These are phyloP conservation scores for Extremus antarcticus DNA, from an alignment of 495 filamentous ascomycete genomes.

Conservation along the genomic window DNA sequence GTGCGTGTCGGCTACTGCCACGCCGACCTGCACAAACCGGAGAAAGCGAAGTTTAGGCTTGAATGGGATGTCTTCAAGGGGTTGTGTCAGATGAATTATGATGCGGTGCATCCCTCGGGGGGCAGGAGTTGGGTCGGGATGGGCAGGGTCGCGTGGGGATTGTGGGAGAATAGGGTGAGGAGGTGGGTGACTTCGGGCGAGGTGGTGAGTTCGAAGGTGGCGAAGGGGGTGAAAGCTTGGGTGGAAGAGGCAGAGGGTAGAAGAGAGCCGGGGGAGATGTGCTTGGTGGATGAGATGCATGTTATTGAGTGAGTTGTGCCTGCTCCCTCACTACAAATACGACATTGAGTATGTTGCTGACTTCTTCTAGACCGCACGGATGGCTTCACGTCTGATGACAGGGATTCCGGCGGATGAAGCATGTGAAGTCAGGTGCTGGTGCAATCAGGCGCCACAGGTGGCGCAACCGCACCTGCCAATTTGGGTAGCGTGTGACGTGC, in stretches of 20 bases:
- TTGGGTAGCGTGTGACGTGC: too few species aligned
- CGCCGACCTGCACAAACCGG: background rate
- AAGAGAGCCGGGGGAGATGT: conserved; percentile 5
- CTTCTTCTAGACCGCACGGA: too few species aligned
- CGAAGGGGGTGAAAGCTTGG: background rate
- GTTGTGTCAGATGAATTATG: background rate
- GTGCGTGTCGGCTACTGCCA: conserved; percentile 19
- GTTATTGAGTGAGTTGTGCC: conserved; percentile 6
- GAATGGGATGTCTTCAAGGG: conserved; percentile 2
- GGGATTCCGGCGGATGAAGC: too few species aligned
- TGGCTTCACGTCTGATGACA: too few species aligned
- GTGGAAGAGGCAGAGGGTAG: background rate
- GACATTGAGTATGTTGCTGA: too few species aligned
- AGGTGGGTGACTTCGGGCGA: conserved; percentile 2
- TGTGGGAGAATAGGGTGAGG: conserved; percentile 12
- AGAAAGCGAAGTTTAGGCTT: background rate
- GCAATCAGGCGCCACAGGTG: too few species aligned
- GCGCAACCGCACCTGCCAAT: too few species aligned
- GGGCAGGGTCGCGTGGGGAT: background rate
- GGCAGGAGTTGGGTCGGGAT: background rate
- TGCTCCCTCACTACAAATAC: too few species aligned
- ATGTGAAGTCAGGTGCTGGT: too few species aligned
- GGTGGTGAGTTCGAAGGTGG: background rate
- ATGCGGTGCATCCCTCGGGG: background rate
- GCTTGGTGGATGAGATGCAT: conserved; percentile 20